phyloP scores from a whole-genome alignment of 108 stramenopile genomes.

The Nitzschia sp. region DNA sequence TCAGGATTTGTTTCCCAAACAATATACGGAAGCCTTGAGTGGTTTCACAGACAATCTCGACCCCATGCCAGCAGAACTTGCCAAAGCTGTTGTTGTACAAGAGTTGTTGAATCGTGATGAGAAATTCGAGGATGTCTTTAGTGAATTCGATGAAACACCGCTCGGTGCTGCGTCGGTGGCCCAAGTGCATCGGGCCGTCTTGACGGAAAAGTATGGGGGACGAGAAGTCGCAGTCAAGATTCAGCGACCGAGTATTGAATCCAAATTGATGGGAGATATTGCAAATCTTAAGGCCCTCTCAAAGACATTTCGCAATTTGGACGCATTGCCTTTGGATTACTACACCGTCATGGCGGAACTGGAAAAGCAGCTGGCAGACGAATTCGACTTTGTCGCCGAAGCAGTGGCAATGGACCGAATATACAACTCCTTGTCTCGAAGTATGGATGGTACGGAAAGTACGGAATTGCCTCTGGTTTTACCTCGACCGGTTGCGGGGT shows the following conservation, averaged over 20 bases:
- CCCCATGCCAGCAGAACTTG: slow-evolving; percentile 79
- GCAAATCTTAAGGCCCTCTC: slow-evolving; percentile 87
- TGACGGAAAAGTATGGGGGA: slow-evolving; percentile 76
- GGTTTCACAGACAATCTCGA: slow-evolving; percentile 90
- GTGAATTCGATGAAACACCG: slow-evolving; percentile 78
- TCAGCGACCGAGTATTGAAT: slow-evolving; percentile 91
- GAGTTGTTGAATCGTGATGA: slow-evolving; percentile 68
- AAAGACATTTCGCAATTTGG: slow-evolving; percentile 72
- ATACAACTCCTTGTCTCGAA: slow-evolving; percentile 58
- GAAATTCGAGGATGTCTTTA: slow-evolving; percentile 81
- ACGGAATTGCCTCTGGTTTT: slow-evolving; percentile 80
- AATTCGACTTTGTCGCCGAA: slow-evolving; percentile 96
- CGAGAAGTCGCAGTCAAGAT: slow-evolving; percentile 95
- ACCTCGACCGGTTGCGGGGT: slow-evolving; percentile 85
- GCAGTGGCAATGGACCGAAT: slow-evolving; percentile 96
- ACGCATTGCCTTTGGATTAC: slow-evolving; percentile 89
- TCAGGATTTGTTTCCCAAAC: slow-evolving; percentile 88
- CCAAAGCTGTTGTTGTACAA: slow-evolving; percentile 67
- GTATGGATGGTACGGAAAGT: slow-evolving; percentile 48
- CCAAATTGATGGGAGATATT: slow-evolving; percentile 91
- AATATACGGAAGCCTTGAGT: slow-evolving; percentile 85
- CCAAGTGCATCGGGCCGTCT: slow-evolving; percentile 92
- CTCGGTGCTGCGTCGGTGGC: slow-evolving; percentile 84
- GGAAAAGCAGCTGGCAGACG: slow-evolving; percentile 85
- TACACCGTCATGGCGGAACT: slow-evolving; percentile 91